Evolutionary conservation across 306 rosid genomes (phyloP), one percentile per base, ranked within the genome.

Genomic region (Oxytropis ochrocephala): DNA sequence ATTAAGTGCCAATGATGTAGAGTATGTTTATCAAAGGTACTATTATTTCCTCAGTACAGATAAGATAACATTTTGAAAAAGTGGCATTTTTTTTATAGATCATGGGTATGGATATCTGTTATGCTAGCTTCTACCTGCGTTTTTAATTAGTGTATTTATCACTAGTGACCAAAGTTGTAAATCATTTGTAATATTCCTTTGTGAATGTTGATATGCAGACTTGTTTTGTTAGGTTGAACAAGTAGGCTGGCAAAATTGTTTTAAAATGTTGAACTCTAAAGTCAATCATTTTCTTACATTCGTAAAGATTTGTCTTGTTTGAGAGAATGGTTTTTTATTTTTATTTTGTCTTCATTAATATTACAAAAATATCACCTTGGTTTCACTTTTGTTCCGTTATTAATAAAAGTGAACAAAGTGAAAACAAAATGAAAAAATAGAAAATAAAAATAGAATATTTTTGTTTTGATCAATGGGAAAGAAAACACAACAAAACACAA

Each of bases 21-120:
- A 90, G 41, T 94, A 90, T 77, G 98, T 94, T 49, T 94, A 83
- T 79, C 98, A 90, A 82, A 88, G 96, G 98, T 94, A 71, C 73
- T 27, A 53, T 56, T 50, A 39, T 73, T 55, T 49, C 43, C 57
- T 59, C 36, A 32, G 39, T 19, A 38, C 32, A 10, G 1, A 50
- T 56, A 56, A n/a, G 0, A 51, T 64, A 49, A 63, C 13, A 17
- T 75, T 41, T 39, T 14, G 11, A 58, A 49, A 41, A 13, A 49
- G 17, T 13, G 68, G 6, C 38, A 29, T 56, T 47, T 32, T 32
- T 56, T 55, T 64, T 33, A 6, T 56, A 67, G 57, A 29, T 41
- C 64, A 46, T 56, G 53, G 59, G 49, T 67, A 59, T 51, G 65
- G 39, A 59, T 73, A 59, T 73, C 71, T 67, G 55, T 52, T 49